Conservation (phyloP, 2,329 filamentous ascomycete species). For the Aspergillus tamarii region DNA sequence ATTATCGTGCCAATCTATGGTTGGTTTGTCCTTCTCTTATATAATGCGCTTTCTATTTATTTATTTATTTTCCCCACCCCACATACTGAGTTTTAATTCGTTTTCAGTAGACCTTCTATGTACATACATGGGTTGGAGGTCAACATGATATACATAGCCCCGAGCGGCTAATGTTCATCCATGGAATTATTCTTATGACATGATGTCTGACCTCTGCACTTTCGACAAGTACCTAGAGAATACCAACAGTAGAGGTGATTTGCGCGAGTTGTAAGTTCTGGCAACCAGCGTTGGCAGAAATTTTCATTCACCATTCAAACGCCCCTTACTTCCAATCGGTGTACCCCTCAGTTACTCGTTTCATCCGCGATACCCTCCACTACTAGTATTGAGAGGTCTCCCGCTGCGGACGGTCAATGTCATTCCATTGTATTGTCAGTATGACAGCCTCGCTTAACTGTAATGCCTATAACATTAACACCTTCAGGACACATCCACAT, state of each 20-base stretch:
- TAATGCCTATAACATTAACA: neutral
- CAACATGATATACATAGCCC: neutral
- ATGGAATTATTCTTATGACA: neutral
- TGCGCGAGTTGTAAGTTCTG: neutral
- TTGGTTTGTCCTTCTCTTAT: neutral
- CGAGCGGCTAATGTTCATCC: neutral
- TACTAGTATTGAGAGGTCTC: neutral
- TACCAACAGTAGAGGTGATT: neutral
- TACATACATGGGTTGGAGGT: neutral
- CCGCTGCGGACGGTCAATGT: neutral
- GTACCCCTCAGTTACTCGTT: constrained; percentile 19
- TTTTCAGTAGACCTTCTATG: neutral
- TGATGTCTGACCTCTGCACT: neutral
- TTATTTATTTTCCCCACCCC: neutral
- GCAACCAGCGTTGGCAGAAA: neutral
- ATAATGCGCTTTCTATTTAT: neutral
- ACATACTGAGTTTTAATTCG: neutral
- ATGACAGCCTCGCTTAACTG: neutral
- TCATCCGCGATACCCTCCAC: constrained; percentile 15
- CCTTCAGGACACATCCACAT: neutral
- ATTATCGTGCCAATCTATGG: neutral
- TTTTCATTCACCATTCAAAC: neutral
- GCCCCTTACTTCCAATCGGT: constrained; percentile 19
- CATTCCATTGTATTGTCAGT: neutral
- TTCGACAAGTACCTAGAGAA: neutral